These are phyloP conservation scores for Lipomyces sp. DNA, from an alignment of 805 yeast species.

Conservation along the genomic window DNA sequence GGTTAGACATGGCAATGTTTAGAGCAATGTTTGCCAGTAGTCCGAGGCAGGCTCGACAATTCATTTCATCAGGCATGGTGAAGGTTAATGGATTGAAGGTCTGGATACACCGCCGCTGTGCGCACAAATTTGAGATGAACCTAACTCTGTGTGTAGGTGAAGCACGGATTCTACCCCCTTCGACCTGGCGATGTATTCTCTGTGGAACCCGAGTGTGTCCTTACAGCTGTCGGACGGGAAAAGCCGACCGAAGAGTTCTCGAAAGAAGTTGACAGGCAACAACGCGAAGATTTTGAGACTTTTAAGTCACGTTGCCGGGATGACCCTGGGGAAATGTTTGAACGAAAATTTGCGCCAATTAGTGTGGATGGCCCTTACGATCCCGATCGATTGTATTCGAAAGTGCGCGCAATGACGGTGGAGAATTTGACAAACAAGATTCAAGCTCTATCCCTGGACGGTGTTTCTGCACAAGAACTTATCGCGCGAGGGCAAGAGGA, in stretches of 20 bases:
- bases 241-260: slow-evolving; percentile 79
- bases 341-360: slow-evolving; percentile 47
- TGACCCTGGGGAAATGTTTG: slow-evolving; percentile 58
- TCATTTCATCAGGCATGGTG: slow-evolving; percentile 79
- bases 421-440: slow-evolving; percentile 6
- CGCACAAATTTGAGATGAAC: background rate
- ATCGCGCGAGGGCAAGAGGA: slow-evolving; percentile 34
- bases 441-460: slow-evolving; percentile 26
- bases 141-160: slow-evolving; percentile 15
- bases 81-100: slow-evolving; percentile 72
- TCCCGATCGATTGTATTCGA: slow-evolving; percentile 18
- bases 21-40: slow-evolving; percentile 93
- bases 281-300: slow-evolving; percentile 75
- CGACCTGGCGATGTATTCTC: slow-evolving; percentile 85
- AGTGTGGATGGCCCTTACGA: slow-evolving; percentile 28
- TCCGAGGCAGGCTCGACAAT: slow-evolving; percentile 90
- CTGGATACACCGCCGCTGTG: background rate
- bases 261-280: slow-evolving; percentile 69
- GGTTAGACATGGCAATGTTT: slow-evolving; percentile 88
- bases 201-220: slow-evolving; percentile 83
- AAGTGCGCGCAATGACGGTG: slow-evolving; percentile 18
- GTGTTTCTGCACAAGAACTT: slow-evolving; percentile 13
- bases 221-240: slow-evolving; percentile 79
- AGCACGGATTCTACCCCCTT: slow-evolving; percentile 45
- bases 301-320: slow-evolving; percentile 64